These are phyloP conservation scores for Salix dunnii DNA, from an alignment of 345 rosid species.

Conservation along the genomic window DNA sequence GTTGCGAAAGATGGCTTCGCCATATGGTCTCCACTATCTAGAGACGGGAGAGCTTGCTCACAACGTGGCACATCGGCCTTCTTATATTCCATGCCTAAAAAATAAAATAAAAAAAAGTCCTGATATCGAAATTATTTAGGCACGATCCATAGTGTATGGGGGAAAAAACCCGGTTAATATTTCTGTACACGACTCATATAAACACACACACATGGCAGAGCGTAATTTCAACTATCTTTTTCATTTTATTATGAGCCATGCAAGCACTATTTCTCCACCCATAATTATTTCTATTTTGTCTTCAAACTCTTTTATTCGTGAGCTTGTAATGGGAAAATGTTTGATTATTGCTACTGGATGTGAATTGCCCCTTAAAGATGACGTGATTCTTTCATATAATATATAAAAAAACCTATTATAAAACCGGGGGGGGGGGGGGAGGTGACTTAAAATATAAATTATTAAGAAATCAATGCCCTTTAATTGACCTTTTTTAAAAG, in stretches of 20 bases:
- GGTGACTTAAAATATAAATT: no score
- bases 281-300: background rate
- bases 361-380: no score
- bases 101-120: background rate
- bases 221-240: no score
- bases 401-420: background rate
- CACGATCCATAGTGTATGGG: background rate
- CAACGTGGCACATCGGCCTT: background rate
- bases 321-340: no score
- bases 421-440: no score
- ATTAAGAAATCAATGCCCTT: no score
- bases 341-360: no score
- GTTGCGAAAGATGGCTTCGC: background rate
- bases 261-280: no score
- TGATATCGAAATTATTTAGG: background rate
- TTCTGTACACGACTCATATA: no score
- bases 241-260: no score
- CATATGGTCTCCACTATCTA: slow-evolving; percentile 4
- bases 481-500: no score
- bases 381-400: background rate
- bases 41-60: background rate
- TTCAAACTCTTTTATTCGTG: background rate
- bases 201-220: background rate
- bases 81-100: background rate
- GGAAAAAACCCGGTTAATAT: background rate